Evolutionary conservation across 2,329 filamentous ascomycete genomes (phyloP).

Genomic region (Claviceps spartinae): DNA sequence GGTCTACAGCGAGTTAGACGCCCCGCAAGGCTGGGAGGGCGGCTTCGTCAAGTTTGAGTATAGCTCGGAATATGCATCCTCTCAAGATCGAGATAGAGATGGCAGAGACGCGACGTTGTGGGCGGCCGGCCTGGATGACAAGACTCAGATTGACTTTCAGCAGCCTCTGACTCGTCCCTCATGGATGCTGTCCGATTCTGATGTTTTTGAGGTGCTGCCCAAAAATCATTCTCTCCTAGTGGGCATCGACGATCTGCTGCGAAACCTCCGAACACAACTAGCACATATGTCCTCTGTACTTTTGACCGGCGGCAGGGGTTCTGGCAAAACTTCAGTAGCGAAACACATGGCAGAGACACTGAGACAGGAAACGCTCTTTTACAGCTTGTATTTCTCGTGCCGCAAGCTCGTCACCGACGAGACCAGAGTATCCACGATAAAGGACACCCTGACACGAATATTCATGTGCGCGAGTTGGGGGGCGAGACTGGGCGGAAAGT

Average conservation of each 20-base stretch:
- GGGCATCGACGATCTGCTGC: constrained; percentile 67
- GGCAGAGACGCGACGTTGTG: constrained; percentile 44
- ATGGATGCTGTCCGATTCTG: constrained; percentile 30
- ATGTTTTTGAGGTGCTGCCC: constrained; percentile 40
- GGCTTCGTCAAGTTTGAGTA: constrained; percentile 67
- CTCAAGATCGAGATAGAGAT: constrained; percentile 32
- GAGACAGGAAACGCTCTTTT: constrained; percentile 59
- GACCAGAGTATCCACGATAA: constrained; percentile 76
- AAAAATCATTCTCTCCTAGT: constrained; percentile 52
- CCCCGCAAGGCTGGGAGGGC: constrained; percentile 59
- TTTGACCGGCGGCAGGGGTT: constrained; percentile 75
- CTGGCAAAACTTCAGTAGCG: constrained; percentile 76
- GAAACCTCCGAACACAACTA: constrained; percentile 61
- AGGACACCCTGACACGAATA: constrained; percentile 69
- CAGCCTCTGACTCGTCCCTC: constrained; percentile 53
- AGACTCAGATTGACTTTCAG: constrained; percentile 62
- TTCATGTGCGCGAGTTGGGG: constrained; percentile 91
- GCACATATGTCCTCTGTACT: constrained; percentile 80
- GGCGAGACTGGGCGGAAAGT: constrained; percentile 68
- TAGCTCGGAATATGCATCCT: constrained; percentile 15
- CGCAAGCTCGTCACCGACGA: constrained; percentile 82
- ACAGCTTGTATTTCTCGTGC: constrained; percentile 77
- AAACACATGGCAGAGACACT: constrained; percentile 63
- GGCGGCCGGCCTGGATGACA: constrained; percentile 66
- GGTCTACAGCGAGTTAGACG: constrained; percentile 37